Evolutionary conservation across 768 basidiomycete genomes (phyloP).

Genomic region (Trametopsis cervina): DNA sequence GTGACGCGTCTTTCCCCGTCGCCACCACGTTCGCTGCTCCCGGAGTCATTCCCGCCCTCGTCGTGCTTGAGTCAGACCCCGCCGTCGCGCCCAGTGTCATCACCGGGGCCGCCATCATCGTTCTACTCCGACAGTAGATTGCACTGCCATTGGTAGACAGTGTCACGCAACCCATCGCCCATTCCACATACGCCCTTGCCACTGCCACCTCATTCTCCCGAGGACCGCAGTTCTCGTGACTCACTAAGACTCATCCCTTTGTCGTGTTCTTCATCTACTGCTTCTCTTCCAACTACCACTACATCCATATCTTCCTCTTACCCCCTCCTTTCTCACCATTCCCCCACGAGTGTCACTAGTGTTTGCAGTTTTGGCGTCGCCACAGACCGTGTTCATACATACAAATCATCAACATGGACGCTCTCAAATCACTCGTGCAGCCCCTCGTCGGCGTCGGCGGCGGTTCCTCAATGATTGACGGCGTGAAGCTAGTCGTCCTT

Average conservation of each 20-base stretch:
- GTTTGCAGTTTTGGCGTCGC: slow-evolving; percentile 34
- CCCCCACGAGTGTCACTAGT: slow-evolving; percentile 17
- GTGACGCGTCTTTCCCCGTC: slow-evolving; percentile 31
- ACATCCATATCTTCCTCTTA: slow-evolving; percentile 11
- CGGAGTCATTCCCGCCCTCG: not conserved
- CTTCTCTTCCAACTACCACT: not conserved
- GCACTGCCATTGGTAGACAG: slow-evolving; percentile 11
- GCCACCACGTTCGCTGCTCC: slow-evolving; percentile 16
- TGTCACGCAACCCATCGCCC: not conserved
- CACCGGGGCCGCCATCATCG: slow-evolving; percentile 12
- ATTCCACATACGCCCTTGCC: not conserved
- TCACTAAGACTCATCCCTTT: not conserved
- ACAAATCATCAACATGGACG: slow-evolving; percentile 51
- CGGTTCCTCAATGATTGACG: slow-evolving; percentile 76
- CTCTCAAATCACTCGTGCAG: slow-evolving; percentile 72
- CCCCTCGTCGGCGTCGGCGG: slow-evolving; percentile 72
- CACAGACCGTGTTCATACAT: slow-evolving; percentile 15
- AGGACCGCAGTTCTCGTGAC: slow-evolving; percentile 10
- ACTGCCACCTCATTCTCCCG: slow-evolving; percentile 8
- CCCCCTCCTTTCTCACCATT: slow-evolving; percentile 14
- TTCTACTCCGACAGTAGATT: slow-evolving; percentile 4
- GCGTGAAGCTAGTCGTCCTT: slow-evolving; percentile 84
- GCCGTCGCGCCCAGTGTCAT: slow-evolving; percentile 9
- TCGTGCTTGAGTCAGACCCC: slow-evolving; percentile 14
- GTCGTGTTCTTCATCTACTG: slow-evolving; percentile 4